Evolutionary conservation across 176 grass and related monocot species (phyloP).

Genomic region (Phragmites australis): DNA sequence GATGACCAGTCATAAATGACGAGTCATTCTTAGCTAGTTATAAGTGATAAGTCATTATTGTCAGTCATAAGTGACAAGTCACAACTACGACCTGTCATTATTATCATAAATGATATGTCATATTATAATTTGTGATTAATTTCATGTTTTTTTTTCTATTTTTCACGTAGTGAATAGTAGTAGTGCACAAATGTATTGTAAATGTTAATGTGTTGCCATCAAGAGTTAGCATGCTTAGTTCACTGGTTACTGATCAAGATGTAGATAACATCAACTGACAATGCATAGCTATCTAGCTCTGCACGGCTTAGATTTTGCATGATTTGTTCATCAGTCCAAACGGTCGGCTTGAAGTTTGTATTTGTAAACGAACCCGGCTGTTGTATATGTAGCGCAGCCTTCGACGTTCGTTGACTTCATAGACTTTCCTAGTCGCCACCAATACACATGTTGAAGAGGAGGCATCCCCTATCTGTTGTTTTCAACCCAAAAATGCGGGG

Average conservation of each 20-base stretch:
- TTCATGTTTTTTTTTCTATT: no score
- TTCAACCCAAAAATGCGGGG: not conserved
- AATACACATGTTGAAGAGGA: not conserved
- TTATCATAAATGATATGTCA: no score
- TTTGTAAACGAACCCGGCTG: not conserved
- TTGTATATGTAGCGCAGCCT: no score
- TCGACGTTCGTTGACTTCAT: not conserved
- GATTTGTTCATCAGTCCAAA: not conserved
- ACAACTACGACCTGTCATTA: no score
- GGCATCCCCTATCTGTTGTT: not conserved
- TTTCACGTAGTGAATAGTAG: no score
- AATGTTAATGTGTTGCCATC: no score
- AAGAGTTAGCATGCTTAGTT: not conserved
- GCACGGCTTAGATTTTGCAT: not conserved
- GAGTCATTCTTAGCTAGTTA: no score
- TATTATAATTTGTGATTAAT: no score
- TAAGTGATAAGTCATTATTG: no score
- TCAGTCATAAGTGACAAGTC: no score
- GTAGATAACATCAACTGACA: not conserved
- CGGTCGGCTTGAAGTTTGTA: not conserved
- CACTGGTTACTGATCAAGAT: not conserved
- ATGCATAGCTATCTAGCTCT: not conserved
- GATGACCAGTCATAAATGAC: no score
- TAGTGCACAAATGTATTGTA: no score
- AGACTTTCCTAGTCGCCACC: not conserved